phyloP scores from a whole-genome alignment of 345 rosid species.

The Dovyalis caffra region DNA sequence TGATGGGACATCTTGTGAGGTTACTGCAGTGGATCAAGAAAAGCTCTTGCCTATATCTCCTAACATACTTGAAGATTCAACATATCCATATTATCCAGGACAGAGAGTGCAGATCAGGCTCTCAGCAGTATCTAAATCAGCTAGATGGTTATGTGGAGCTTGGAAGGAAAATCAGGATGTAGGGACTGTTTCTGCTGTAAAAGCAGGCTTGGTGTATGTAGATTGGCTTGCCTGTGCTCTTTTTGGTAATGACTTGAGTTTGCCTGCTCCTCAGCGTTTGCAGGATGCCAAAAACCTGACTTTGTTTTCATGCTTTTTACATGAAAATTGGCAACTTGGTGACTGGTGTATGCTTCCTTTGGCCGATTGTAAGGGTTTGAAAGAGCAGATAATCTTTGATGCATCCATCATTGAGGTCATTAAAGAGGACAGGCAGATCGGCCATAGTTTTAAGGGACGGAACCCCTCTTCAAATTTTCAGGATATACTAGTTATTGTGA shows the following conservation, averaged over 20 bases:
- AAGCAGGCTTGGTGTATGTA: slow-evolving; percentile 63
- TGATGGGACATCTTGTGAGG: slow-evolving; percentile 69
- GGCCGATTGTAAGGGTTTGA: slow-evolving; percentile 28
- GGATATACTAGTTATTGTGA: slow-evolving; percentile 54
- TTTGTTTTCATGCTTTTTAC: slow-evolving; percentile 57
- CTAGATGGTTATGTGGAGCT: slow-evolving; percentile 73
- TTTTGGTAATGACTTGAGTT: slow-evolving; percentile 32
- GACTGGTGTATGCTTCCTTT: slow-evolving; percentile 79
- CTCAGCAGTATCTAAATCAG: slow-evolving; percentile 47
- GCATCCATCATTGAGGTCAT: slow-evolving; percentile 21
- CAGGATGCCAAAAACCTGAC: slow-evolving; percentile 59
- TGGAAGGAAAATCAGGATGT: slow-evolving; percentile 58
- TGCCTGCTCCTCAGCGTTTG: slow-evolving; percentile 46
- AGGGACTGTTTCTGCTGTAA: slow-evolving; percentile 71
- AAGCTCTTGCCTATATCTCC: slow-evolving; percentile 57
- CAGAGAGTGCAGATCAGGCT: slow-evolving; percentile 68
- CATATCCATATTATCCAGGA: slow-evolving; percentile 71
- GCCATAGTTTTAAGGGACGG: slow-evolving; percentile 38
- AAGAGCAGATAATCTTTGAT: slow-evolving; percentile 24
- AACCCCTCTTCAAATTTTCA: slow-evolving; percentile 27
- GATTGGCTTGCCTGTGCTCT: slow-evolving; percentile 77
- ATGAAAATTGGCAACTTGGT: slow-evolving; percentile 92
- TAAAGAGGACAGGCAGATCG: slow-evolving; percentile 22
- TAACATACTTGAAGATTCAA: slow-evolving; percentile 65
- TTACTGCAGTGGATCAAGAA: slow-evolving; percentile 53